Percentiles rank a stretch among this genome's conserved stretches.
phyloP scores from a whole-genome alignment of 768 basidiomycete genomes.

The Calocera viscosa region DNA sequence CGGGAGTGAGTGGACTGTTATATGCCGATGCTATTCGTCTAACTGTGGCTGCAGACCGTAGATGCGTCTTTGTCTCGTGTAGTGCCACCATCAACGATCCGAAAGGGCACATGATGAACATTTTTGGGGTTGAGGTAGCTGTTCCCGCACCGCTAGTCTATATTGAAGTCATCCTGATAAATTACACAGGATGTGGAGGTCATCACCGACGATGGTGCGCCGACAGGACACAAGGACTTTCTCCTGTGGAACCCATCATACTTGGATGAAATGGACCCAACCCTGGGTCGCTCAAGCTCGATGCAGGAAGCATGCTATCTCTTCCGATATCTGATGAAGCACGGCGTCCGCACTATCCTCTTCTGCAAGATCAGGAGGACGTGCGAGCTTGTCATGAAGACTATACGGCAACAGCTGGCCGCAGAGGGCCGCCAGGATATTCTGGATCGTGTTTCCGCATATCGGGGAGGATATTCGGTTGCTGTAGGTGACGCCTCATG shows the following conservation, averaged over 20 bases:
- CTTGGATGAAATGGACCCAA: slow-evolving; percentile 42
- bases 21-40: background rate
- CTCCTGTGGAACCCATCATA: slow-evolving; percentile 63
- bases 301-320: slow-evolving; percentile 55
- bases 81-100: slow-evolving; percentile 80
- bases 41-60: background rate
- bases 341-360: slow-evolving; percentile 68
- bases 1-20: slow-evolving; percentile 43
- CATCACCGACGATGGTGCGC: slow-evolving; percentile 69
- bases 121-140: slow-evolving; percentile 51
- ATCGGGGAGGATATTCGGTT: slow-evolving; percentile 73
- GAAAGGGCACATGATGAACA: slow-evolving; percentile 51
- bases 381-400: slow-evolving; percentile 80
- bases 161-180: background rate
- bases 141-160: background rate
- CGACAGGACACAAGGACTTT: slow-evolving; percentile 66
- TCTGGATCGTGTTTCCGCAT: slow-evolving; percentile 61
- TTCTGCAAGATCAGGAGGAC: slow-evolving; percentile 81
- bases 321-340: slow-evolving; percentile 71
- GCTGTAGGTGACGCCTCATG: slow-evolving; percentile 33
- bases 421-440: slow-evolving; percentile 67
- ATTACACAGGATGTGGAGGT: slow-evolving; percentile 42
- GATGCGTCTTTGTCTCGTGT: slow-evolving; percentile 55
- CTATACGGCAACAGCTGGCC: slow-evolving; percentile 54
- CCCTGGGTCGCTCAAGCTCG: slow-evolving; percentile 44